Conservation (phyloP, 164 flowering plant genomes). For the Piper longum region DNA sequence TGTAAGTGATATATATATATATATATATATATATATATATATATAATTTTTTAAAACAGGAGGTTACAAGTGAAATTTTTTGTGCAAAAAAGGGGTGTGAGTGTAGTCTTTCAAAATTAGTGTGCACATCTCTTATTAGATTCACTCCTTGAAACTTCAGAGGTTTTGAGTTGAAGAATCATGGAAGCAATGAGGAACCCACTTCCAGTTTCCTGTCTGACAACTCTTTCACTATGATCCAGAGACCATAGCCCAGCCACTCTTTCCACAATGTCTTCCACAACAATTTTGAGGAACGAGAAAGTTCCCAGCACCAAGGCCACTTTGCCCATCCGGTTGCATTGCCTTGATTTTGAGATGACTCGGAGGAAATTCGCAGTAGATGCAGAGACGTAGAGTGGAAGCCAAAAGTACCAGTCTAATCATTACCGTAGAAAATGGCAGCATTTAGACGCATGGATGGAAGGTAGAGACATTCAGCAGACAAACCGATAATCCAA, state of each 20-base stretch:
- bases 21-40: too few relatives aligned
- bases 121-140: constrained; percentile 6
- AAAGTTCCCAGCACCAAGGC: constrained; percentile 32
- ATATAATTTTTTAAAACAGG: too few relatives aligned
- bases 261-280: constrained; percentile 24
- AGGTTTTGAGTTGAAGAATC: constrained; percentile 35
- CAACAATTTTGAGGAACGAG: constrained; percentile 43
- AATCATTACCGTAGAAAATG: constrained; percentile 1
- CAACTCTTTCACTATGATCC: constrained; percentile 44
- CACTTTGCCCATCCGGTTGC: constrained; percentile 16
- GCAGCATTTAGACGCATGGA: too few relatives aligned
- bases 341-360: constrained; percentile 3
- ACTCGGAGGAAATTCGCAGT: constrained; percentile 24
- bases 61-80: too few relatives aligned
- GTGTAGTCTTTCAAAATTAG: neutral
- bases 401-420: constrained; percentile 84
- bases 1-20: too few relatives aligned
- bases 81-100: neutral
- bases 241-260: constrained; percentile 43
- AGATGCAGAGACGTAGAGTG: constrained; percentile 47
- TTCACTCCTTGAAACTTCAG: neutral
- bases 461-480: neutral
- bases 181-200: constrained; percentile 48
- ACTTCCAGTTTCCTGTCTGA: constrained; percentile 68
- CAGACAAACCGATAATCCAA: neutral